These are phyloP conservation scores for Boletus subluridellus DNA, from an alignment of 1,284 basidiomycete genomes.

Conservation along the genomic window DNA sequence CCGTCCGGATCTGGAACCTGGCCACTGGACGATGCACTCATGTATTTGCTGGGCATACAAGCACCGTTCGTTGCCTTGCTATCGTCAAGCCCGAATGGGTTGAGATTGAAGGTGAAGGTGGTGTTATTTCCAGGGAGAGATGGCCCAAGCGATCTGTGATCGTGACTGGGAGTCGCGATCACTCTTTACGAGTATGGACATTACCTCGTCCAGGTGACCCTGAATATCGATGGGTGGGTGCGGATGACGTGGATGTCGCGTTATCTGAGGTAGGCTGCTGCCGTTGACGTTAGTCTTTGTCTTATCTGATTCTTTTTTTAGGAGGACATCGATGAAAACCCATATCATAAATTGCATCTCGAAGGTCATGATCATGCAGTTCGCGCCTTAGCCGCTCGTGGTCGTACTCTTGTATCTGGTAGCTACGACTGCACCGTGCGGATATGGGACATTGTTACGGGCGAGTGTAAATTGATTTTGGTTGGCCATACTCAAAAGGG, in stretches of 20 bases:
- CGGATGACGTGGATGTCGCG: conserved; percentile 66
- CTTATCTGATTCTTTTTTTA: conserved; percentile 21
- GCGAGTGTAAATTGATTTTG: conserved; percentile 76
- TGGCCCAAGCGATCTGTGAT: conserved; percentile 87
- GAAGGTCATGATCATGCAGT: conserved; percentile 90
- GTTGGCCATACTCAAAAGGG: conserved; percentile 90
- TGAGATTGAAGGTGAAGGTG: conserved; percentile 61
- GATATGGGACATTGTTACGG: conserved; percentile 93
- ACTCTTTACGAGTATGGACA: conserved; percentile 87
- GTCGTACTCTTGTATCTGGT: conserved; percentile 87
- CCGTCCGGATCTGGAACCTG: conserved; percentile 91
- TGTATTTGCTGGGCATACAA: conserved; percentile 90
- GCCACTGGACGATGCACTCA: conserved; percentile 78
- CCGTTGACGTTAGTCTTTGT: conserved; percentile 7
- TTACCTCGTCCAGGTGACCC: conserved; percentile 76
- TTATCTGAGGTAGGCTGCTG: conserved; percentile 57
- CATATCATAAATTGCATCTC: conserved; percentile 82
- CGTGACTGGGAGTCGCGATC: conserved; percentile 91
- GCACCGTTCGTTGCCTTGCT: conserved; percentile 87
- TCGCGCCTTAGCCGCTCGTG: conserved; percentile 85
- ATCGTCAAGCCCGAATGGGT: conserved; percentile 85
- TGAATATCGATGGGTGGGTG: conserved; percentile 68
- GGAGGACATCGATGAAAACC: conserved; percentile 82
- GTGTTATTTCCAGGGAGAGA: conserved; percentile 59
- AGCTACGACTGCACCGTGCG: conserved; percentile 93